A percentile compares a stretch with the other conserved stretches of the same genome.
These are phyloP conservation scores for Heliocybe sulcata DNA, from an alignment of 1,284 basidiomycete species.

Conservation along the genomic window DNA sequence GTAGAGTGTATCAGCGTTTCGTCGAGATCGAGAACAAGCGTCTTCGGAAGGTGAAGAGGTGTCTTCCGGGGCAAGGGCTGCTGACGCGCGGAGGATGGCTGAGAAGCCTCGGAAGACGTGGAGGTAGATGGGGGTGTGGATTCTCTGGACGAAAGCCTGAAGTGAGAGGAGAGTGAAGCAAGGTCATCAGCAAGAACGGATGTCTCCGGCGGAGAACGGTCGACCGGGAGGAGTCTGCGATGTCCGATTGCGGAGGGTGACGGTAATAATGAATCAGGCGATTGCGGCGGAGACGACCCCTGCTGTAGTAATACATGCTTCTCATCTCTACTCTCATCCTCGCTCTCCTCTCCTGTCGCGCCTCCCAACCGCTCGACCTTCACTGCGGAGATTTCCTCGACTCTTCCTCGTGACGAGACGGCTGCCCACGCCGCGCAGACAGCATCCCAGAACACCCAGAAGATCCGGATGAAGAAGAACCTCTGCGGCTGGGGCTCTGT, in stretches of 20 bases:
- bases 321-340: conserved; percentile 32
- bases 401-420: conserved; percentile 20
- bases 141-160: conserved; percentile 19
- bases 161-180: conserved; percentile 19
- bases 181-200: neutral
- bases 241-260: neutral
- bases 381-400: conserved; percentile 11
- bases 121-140: conserved; percentile 42
- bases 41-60: conserved; percentile 80
- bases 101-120: conserved; percentile 11
- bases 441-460: conserved; percentile 44
- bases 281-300: conserved; percentile 13
- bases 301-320: conserved; percentile 13
- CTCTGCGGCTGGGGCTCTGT: neutral
- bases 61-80: conserved; percentile 41
- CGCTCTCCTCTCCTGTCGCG: conserved; percentile 31
- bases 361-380: conserved; percentile 20
- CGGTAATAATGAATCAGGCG: conserved; percentile 13
- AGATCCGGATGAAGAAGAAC: conserved; percentile 44
- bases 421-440: conserved; percentile 39
- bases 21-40: conserved; percentile 92
- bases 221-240: neutral
- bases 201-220: neutral
- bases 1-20: conserved; percentile 99
- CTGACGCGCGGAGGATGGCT: neutral